Percentiles rank a stretch among this genome's conserved stretches.
These are phyloP conservation scores for Clarireedia homoeocarpa DNA, from an alignment of 2,329 filamentous ascomycete genomes.

Conservation along the genomic window DNA sequence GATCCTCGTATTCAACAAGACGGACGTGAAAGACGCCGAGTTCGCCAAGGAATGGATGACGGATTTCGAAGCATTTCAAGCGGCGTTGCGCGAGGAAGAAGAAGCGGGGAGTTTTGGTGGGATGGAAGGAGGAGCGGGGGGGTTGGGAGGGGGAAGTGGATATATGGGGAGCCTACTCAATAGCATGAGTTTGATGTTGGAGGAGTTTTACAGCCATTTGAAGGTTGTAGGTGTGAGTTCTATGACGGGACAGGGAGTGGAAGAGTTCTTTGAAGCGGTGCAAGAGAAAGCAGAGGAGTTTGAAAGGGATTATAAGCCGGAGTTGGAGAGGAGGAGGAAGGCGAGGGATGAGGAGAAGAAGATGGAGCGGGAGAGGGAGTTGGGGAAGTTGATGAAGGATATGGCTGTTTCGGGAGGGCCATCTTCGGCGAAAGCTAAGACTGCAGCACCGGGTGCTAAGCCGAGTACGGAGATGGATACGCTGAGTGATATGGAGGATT, in stretches of 20 bases:
- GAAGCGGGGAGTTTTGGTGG: slow-evolving; percentile 68
- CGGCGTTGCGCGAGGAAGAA: slow-evolving; percentile 74
- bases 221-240: slow-evolving; percentile 90
- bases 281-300: slow-evolving; percentile 84
- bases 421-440: slow-evolving; percentile 29
- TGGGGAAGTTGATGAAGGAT: slow-evolving; percentile 90
- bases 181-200: slow-evolving; percentile 95
- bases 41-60: slow-evolving; percentile 99
- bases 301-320: slow-evolving; percentile 81
- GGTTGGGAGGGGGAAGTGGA: slow-evolving; percentile 65
- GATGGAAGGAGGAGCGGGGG: slow-evolving; percentile 52
- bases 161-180: slow-evolving; percentile 96
- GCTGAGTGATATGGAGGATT: slow-evolving; percentile 29
- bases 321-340: slow-evolving; percentile 70
- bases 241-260: slow-evolving; percentile 84
- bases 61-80: slow-evolving; percentile 93
- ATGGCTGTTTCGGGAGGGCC: slow-evolving; percentile 55
- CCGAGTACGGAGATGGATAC: slow-evolving; percentile 30
- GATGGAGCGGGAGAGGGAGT: slow-evolving; percentile 65
- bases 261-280: slow-evolving; percentile 90
- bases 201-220: slow-evolving; percentile 94
- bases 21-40: slow-evolving; percentile 81
- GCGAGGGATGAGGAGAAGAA: slow-evolving; percentile 72
- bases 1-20: slow-evolving; percentile 99
- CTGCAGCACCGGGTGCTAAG: slow-evolving; percentile 4